A percentile compares a stretch with the other conserved stretches of the same genome.
These are phyloP conservation scores for Sideroxylon spinosum DNA, from an alignment of 179 eudicot genomes.

Conservation along the genomic window DNA sequence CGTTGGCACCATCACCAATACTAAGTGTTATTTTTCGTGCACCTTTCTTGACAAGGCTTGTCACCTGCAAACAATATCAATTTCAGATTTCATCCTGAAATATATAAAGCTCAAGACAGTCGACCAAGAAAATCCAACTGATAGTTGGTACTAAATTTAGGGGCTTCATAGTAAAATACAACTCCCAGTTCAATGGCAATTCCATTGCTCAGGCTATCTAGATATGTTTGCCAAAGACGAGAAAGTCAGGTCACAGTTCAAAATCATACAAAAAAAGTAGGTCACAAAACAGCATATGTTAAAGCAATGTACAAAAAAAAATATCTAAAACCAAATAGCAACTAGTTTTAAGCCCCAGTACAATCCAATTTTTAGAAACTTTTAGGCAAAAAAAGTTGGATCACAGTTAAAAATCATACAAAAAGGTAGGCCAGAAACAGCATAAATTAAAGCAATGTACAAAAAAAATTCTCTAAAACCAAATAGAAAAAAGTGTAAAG, in stretches of 20 bases:
- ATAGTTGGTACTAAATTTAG: neutral
- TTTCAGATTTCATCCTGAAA: neutral
- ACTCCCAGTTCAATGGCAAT: neutral
- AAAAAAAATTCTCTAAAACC: too few species aligned
- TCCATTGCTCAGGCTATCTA: neutral
- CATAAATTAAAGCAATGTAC: neutral
- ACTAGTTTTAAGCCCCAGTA: neutral
- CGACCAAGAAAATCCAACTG: neutral
- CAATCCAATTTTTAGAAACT: neutral
- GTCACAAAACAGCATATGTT: neutral
- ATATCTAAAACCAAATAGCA: neutral
- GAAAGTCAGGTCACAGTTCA: neutral
- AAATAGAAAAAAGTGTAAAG: neutral
- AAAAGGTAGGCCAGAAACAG: neutral
- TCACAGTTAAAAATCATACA: neutral
- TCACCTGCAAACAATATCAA: slow-evolving; percentile 54
- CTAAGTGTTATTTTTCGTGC: slow-evolving; percentile 84
- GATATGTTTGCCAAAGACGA: neutral
- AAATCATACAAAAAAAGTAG: neutral
- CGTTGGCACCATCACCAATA: slow-evolving; percentile 99
- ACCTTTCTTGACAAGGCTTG: slow-evolving; percentile 89
- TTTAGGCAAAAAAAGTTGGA: neutral
- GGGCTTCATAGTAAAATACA: neutral
- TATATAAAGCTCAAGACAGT: neutral
- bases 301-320: neutral